phyloP scores from a whole-genome alignment of 1,139 yeast species.

The Sugiyamaella castrensis region DNA sequence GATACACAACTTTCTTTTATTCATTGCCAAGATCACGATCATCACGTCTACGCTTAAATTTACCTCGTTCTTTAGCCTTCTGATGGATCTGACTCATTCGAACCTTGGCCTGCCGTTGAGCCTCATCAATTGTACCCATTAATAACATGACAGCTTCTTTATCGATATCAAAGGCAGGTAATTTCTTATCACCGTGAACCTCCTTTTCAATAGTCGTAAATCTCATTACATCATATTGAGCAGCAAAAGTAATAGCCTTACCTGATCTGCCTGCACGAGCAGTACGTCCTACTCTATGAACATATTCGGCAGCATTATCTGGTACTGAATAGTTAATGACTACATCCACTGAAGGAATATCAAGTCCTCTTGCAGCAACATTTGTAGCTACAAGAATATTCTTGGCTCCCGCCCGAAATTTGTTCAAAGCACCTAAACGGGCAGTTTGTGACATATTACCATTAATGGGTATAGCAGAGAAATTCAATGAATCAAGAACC shows the following conservation, averaged over 20 bases:
- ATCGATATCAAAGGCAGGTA: constrained; percentile 81
- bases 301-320: constrained; percentile 96
- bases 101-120: constrained; percentile 80
- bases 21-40: constrained; percentile 33
- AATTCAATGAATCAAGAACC: constrained; percentile 75
- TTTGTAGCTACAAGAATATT: constrained; percentile 91
- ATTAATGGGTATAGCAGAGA: constrained; percentile 87
- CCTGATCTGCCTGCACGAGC: constrained; percentile 98
- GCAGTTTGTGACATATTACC: constrained; percentile 93
- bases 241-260: constrained; percentile 83
- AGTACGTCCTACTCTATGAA: constrained; percentile 96
- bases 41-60: constrained; percentile 29
- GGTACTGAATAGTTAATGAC: constrained; percentile 95
- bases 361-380: constrained; percentile 97
- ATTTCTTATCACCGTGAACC: constrained; percentile 62
- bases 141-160: constrained; percentile 74
- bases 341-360: constrained; percentile 90
- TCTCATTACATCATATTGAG: constrained; percentile 91
- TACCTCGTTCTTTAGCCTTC: constrained; percentile 38
- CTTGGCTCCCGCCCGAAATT: constrained; percentile 82
- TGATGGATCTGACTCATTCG: constrained; percentile 26
- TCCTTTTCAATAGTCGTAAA: constrained; percentile 74
- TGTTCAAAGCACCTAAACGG: constrained; percentile 86
- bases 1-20: no score
- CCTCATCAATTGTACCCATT: constrained; percentile 86